These are phyloP conservation scores for Trichophaea hybrida DNA, from an alignment of 2,329 filamentous ascomycete genomes.

Conservation along the genomic window DNA sequence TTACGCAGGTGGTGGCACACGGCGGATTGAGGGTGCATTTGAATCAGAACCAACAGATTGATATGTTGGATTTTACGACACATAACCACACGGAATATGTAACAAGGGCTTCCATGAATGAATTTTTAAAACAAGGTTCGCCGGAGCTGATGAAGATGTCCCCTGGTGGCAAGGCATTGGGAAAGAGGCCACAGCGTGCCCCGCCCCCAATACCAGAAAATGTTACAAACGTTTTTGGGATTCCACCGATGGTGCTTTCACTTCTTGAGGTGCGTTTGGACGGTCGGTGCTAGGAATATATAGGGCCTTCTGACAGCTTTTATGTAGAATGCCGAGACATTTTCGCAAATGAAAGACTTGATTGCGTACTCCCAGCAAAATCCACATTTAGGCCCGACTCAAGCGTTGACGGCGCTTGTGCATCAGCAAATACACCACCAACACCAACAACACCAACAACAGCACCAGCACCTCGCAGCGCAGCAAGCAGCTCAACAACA, in stretches of 20 bases:
- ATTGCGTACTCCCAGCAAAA: conserved; percentile 46
- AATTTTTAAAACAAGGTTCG: conserved; percentile 32
- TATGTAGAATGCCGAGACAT: conserved; percentile 47
- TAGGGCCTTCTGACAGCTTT: background rate
- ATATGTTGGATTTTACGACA: conserved; percentile 69
- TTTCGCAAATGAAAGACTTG: conserved; percentile 46
- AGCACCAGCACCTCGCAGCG: conserved; percentile 12
- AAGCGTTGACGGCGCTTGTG: conserved; percentile 36
- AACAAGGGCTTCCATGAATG: conserved; percentile 39
- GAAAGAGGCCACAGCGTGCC: conserved; percentile 36
- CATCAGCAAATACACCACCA: conserved; percentile 37
- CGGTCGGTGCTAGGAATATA: background rate
- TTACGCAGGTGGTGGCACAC: conserved; percentile 52
- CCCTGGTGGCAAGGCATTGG: conserved; percentile 44
- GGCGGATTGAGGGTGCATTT: conserved; percentile 69
- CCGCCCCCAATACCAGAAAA: background rate
- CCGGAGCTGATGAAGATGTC: conserved; percentile 36
- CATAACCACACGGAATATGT: conserved; percentile 69
- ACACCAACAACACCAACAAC: conserved; percentile 25
- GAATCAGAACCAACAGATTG: conserved; percentile 63
- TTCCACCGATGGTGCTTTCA: conserved; percentile 3
- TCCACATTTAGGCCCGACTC: conserved; percentile 42
- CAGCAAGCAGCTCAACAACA: conserved; percentile 35
- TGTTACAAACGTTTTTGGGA: conserved; percentile 1
- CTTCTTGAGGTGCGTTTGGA: conserved; percentile 9